Evolutionary conservation across 2,329 filamentous ascomycete species (phyloP).

Genomic region (Monilinia vaccinii-corymbosi): DNA sequence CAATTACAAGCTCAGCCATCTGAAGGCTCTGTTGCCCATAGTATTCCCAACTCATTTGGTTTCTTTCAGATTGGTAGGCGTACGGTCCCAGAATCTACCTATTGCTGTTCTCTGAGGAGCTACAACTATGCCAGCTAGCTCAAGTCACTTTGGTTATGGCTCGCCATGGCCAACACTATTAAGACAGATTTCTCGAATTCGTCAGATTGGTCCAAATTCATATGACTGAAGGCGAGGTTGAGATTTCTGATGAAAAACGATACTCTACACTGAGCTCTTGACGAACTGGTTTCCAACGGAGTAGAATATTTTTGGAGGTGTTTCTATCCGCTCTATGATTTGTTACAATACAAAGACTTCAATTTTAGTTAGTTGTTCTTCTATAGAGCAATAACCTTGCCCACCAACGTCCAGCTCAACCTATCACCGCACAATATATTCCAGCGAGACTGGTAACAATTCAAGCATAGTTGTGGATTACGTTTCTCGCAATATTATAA

Average conservation of each 20-base stretch:
- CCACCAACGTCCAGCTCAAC: no score
- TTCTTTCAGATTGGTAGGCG: no score
- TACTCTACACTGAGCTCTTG: not conserved
- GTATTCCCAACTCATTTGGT: no score
- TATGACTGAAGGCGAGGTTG: not conserved
- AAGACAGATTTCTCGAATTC: not conserved
- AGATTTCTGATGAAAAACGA: not conserved
- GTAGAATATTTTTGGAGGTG: not conserved
- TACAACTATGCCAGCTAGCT: not conserved
- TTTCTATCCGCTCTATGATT: not conserved
- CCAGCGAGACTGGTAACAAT: no score
- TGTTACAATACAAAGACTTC: not conserved
- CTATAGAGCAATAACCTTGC: no score
- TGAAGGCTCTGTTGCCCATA: no score
- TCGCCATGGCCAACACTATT: not conserved
- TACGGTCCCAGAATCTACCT: no score
- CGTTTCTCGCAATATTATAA: no score
- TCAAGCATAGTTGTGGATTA: no score
- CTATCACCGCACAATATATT: no score
- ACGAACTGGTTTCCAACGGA: not conserved
- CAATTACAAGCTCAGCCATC: no score
- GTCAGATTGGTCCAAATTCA: not conserved
- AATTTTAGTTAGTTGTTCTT: no score
- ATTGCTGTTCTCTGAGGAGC: not conserved
- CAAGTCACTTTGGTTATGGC: not conserved